Evolutionary conservation across 768 basidiomycete genomes (phyloP), one percentile per base, ranked within the genome.

Genomic region (Boletus bicolor): DNA sequence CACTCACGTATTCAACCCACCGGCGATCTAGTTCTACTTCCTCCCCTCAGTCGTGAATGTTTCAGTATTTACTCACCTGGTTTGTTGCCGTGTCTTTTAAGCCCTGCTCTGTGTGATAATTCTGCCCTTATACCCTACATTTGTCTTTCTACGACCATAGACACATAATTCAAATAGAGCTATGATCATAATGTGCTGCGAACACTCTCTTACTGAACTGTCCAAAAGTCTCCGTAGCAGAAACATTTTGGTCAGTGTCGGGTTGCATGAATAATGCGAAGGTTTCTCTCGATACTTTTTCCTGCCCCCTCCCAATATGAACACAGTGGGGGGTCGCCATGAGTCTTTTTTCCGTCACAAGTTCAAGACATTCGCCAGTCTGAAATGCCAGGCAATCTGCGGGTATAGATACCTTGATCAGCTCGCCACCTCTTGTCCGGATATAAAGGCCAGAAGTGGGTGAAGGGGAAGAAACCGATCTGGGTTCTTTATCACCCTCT

Each of bases 271-370:
- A 90, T 12, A 94, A 70, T 10, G 89, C 91, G 64, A 93, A 91
- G 0, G 97, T 98, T 71, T 98, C 94, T 50, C 96, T 78, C 5
- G 81, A 83, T 26, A 93, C 79, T 26, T 72, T 74, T 9, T 79
- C 79, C 12, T 74, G 69, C 15, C 76, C 73, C 49, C 74, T 75
- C 7, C 86, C 91, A 6, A 92, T 85, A 57, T 86, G 83, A 42
- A 98, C 96, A 45, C 91, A 97, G 62, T 98, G 96, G 12, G 96
- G 96, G 0, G 97, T 99, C 0, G 97, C 97, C 42, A 86, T 82
- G 15, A 99, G 77, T 53, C 79, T 82, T 14, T 86, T 83, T 10
- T 79, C 83, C 2, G 96, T 98, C 24, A 95, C 87, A 24, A 98
- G 77, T 69, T 97, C 87, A 21, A 99, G 82, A 9, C 96, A 92